These are phyloP conservation scores for Hamiltosporidium tvaerminnensis DNA, from an alignment of 371 early-diverging fungal genomes.

Conservation along the genomic window DNA sequence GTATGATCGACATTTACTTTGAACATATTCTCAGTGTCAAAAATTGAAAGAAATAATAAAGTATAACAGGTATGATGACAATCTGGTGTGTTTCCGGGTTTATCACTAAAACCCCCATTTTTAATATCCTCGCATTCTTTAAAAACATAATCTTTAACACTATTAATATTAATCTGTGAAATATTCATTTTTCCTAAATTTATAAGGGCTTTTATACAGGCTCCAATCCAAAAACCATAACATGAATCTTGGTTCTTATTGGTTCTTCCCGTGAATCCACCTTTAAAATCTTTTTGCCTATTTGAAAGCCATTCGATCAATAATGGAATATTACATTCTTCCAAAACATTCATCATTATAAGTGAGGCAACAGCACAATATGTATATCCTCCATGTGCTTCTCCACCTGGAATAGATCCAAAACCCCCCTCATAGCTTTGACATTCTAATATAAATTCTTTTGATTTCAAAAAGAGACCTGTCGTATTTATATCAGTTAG, in stretches of 20 bases:
- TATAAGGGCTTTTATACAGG: constrained; percentile 54
- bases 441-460: constrained; percentile 55
- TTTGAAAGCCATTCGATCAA: constrained; percentile 58
- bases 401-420: constrained; percentile 65
- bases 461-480: constrained; percentile 59
- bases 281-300: constrained; percentile 70
- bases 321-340: not conserved
- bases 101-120: constrained; percentile 69
- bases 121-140: constrained; percentile 62
- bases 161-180: not conserved
- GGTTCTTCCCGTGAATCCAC: constrained; percentile 80
- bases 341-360: constrained; percentile 57
- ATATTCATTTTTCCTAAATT: constrained; percentile 1
- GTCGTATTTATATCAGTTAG: constrained; percentile 63
- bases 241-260: constrained; percentile 92
- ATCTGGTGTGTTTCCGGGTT: constrained; percentile 71
- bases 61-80: constrained; percentile 84
- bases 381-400: constrained; percentile 89
- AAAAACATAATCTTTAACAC: constrained; percentile 65
- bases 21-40: too few relatives aligned
- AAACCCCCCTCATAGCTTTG: constrained; percentile 88
- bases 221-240: constrained; percentile 86
- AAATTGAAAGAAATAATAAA: too few relatives aligned
- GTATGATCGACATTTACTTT: too few relatives aligned
- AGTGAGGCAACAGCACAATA: constrained; percentile 76